phyloP scores from a whole-genome alignment of 2,329 filamentous ascomycete genomes.

The Cadophora luteo-olivacea region DNA sequence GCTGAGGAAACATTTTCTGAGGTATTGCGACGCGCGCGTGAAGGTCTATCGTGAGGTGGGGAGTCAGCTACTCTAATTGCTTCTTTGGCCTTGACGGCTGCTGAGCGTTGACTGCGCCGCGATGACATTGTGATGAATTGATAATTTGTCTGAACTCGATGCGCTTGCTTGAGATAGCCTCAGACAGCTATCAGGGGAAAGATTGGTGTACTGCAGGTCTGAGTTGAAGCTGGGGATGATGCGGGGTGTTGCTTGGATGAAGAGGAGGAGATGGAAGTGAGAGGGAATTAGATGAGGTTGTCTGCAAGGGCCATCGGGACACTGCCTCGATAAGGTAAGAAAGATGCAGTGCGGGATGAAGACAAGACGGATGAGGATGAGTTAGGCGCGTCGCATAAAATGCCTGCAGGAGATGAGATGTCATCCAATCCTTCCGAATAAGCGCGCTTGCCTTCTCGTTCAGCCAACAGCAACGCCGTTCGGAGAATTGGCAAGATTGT shows the following conservation, averaged over 20 bases:
- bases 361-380: conserved; percentile 13
- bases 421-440: background rate
- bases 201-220: background rate
- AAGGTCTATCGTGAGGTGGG: conserved; percentile 33
- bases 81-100: conserved; percentile 40
- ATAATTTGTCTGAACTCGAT: background rate
- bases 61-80: conserved; percentile 37
- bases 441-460: conserved; percentile 11
- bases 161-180: conserved; percentile 13
- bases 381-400: conserved; percentile 7
- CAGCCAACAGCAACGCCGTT: background rate
- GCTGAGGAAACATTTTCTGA: conserved; percentile 38
- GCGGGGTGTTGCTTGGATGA: conserved; percentile 10
- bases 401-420: background rate
- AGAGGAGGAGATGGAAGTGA: conserved; percentile 8
- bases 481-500: background rate
- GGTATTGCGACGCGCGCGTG: conserved; percentile 41
- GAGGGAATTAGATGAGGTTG: conserved; percentile 17
- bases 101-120: conserved; percentile 42
- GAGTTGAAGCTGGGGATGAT: background rate
- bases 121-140: conserved; percentile 35
- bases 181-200: conserved; percentile 10
- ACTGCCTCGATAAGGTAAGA: conserved; percentile 38
- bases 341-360: conserved; percentile 13
- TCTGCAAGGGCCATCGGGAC: conserved; percentile 33